Evolutionary conservation across 2,329 filamentous ascomycete genomes (phyloP).

Genomic region (Tolypocladium album): DNA sequence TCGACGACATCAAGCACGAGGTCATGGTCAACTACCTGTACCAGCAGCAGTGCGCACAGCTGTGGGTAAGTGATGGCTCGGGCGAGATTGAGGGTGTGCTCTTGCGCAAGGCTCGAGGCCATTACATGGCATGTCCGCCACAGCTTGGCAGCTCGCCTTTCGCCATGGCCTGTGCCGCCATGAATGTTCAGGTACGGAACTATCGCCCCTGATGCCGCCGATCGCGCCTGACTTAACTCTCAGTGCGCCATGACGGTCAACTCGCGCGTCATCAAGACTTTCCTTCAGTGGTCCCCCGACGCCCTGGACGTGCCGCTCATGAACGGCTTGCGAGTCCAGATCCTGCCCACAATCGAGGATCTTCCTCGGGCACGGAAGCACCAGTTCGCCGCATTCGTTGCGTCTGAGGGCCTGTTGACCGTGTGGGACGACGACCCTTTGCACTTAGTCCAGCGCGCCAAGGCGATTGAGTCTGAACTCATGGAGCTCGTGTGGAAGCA

Average conservation of each 20-base stretch:
- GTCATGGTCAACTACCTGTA: conserved; percentile 78
- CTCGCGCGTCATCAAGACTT: conserved; percentile 68
- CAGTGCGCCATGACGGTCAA: conserved; percentile 74
- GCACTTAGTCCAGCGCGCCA: conserved; percentile 58
- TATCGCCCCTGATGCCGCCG: background rate
- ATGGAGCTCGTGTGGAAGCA: conserved; percentile 69
- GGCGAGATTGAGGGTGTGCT: conserved; percentile 63
- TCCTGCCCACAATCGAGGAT: conserved; percentile 61
- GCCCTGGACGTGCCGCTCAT: conserved; percentile 65
- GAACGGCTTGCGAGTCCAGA: conserved; percentile 68
- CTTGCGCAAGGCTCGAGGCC: conserved; percentile 54
- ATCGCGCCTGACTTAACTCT: background rate
- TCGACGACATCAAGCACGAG: conserved; percentile 69
- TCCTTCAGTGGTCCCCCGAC: conserved; percentile 61
- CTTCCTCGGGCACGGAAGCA: conserved; percentile 62
- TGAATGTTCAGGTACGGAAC: conserved; percentile 56
- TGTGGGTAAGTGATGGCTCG: conserved; percentile 63
- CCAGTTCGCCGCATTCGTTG: conserved; percentile 72
- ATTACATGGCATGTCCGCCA: conserved; percentile 65
- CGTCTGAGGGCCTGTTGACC: conserved; percentile 57
- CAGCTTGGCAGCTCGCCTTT: conserved; percentile 52
- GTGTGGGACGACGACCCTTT: conserved; percentile 77
- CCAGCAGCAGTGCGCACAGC: conserved; percentile 63
- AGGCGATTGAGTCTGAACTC: conserved; percentile 63
- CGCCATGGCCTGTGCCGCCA: conserved; percentile 51